phyloP scores from a whole-genome alignment of 176 grass and related monocot genomes.

The Saccharum spontaneum region DNA sequence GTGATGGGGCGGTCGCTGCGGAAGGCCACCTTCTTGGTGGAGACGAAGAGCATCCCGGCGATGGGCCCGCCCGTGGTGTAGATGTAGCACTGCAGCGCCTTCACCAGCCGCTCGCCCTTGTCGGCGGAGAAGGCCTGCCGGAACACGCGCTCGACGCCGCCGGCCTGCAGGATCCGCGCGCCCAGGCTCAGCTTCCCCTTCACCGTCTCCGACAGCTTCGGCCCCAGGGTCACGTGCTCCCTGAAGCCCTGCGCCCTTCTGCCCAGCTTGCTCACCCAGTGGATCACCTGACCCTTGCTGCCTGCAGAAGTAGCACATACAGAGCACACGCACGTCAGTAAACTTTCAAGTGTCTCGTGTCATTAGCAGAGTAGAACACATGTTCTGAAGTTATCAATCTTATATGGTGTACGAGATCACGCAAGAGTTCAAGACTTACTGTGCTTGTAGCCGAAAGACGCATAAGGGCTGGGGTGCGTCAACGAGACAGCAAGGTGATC shows the following conservation, averaged over 20 bases:
- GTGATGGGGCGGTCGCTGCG: slow-evolving; percentile 66
- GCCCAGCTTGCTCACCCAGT: slow-evolving; percentile 60
- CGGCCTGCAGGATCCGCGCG: slow-evolving; percentile 65
- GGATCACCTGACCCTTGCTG: slow-evolving; percentile 56
- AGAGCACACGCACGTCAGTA: neutral
- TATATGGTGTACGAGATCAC: neutral
- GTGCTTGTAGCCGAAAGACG: slow-evolving; percentile 48
- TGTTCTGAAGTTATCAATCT: neutral
- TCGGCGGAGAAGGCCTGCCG: slow-evolving; percentile 61
- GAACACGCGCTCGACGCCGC: slow-evolving; percentile 74
- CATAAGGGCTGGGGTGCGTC: slow-evolving; percentile 49
- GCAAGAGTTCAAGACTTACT: slow-evolving; percentile 26
- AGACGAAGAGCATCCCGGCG: slow-evolving; percentile 77
- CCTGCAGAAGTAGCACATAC: slow-evolving; percentile 6
- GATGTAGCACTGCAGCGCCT: slow-evolving; percentile 78
- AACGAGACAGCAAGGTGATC: slow-evolving; percentile 44
- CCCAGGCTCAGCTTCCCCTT: slow-evolving; percentile 82
- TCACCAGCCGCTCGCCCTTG: slow-evolving; percentile 66
- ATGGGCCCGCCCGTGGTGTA: slow-evolving; percentile 82
- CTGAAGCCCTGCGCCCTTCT: slow-evolving; percentile 53
- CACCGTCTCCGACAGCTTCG: slow-evolving; percentile 68
- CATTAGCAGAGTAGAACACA: neutral
- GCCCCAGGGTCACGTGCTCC: slow-evolving; percentile 55
- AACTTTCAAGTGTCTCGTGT: neutral
- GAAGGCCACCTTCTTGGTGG: slow-evolving; percentile 74